Percentiles rank a stretch among this genome's conserved stretches.
Evolutionary conservation across 1,139 yeast genomes (phyloP).

Genomic region (Wickerhamiella pararugosa): DNA sequence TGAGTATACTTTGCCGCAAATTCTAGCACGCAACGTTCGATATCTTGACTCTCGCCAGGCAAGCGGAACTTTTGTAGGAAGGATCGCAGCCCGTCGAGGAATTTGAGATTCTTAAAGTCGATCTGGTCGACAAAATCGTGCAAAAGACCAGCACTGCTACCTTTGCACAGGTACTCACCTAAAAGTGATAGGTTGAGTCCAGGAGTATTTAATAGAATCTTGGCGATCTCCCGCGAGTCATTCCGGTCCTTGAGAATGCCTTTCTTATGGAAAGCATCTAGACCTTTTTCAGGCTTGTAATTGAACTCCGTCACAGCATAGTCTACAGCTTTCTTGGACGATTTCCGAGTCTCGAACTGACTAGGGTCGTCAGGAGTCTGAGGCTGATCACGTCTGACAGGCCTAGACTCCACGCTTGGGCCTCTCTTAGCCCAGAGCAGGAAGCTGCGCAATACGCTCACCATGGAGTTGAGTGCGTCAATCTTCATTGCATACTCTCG

Average conservation of each 20-base stretch:
- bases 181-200: conserved; percentile 71
- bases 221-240: conserved; percentile 56
- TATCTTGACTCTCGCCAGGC: conserved; percentile 97
- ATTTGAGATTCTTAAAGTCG: conserved; percentile 54
- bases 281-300: conserved; percentile 70
- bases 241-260: conserved; percentile 43
- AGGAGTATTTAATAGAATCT: conserved; percentile 58
- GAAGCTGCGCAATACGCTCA: conserved; percentile 67
- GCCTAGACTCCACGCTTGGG: neutral
- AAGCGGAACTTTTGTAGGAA: conserved; percentile 80
- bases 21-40: conserved; percentile 90
- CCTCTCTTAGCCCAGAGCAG: conserved; percentile 46
- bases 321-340: conserved; percentile 63
- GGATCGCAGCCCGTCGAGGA: conserved; percentile 74
- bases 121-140: conserved; percentile 84
- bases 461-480: conserved; percentile 65
- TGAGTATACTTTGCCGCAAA: conserved; percentile 86
- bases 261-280: conserved; percentile 42
- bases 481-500: conserved; percentile 68
- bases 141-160: conserved; percentile 72
- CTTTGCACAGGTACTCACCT: conserved; percentile 91
- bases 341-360: conserved; percentile 75
- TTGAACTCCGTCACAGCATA: conserved; percentile 73
- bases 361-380: conserved; percentile 46
- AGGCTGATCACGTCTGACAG: neutral